These are phyloP conservation scores for Xylaria venustula DNA, from an alignment of 495 filamentous ascomycete species.

Conservation along the genomic window DNA sequence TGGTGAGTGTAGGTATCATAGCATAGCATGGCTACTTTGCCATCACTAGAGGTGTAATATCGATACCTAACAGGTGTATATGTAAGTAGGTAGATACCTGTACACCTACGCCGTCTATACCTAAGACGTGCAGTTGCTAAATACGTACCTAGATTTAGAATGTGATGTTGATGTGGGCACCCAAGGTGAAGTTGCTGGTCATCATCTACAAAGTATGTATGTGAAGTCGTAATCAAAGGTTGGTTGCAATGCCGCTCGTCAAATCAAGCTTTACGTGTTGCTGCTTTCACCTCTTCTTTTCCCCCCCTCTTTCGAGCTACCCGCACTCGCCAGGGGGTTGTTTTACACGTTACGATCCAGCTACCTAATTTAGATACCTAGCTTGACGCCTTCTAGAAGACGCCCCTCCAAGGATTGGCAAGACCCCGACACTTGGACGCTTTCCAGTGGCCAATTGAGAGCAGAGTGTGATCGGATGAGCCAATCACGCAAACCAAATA, in stretches of 20 bases:
- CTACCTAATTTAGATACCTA: not conserved
- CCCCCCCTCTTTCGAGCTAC: not conserved
- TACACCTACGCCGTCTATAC: too few relatives aligned
- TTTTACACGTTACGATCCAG: not conserved
- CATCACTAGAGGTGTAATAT: too few relatives aligned
- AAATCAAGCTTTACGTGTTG: slow-evolving; percentile 1
- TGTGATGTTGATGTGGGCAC: too few relatives aligned
- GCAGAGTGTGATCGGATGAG: not conserved
- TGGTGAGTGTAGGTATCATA: too few relatives aligned
- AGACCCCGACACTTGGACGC: not conserved
- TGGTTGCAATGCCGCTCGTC: not conserved
- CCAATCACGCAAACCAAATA: slow-evolving; percentile 7
- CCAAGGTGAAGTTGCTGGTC: too few relatives aligned
- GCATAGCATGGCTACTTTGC: too few relatives aligned
- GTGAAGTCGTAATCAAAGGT: not conserved
- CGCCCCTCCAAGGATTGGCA: not conserved
- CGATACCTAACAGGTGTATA: too few relatives aligned
- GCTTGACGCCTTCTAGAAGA: not conserved
- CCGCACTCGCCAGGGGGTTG: not conserved
- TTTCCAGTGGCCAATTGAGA: slow-evolving; percentile 5
- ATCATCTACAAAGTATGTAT: not conserved
- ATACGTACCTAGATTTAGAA: too few relatives aligned
- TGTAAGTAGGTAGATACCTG: too few relatives aligned
- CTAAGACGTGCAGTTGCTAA: too few relatives aligned
- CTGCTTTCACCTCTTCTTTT: not conserved